Conservation (phyloP, 2,329 filamentous ascomycete genomes). For the Graphilbum ipis-grandicollis region DNA sequence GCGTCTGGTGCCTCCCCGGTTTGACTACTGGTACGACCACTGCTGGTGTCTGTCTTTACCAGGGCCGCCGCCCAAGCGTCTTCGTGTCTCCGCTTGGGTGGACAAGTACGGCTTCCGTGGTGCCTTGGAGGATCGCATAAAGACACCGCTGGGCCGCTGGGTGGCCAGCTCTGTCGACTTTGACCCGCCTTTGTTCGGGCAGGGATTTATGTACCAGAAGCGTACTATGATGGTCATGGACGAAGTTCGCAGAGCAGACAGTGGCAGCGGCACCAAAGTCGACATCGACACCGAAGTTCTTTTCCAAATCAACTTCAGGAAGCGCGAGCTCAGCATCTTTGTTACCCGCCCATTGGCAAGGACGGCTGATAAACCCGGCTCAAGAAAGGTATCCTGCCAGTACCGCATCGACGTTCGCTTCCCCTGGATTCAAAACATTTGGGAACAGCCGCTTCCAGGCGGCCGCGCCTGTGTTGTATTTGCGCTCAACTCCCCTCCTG, state of each 20-base stretch:
- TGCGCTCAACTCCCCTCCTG: slow-evolving; percentile 28
- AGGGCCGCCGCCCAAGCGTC: neutral
- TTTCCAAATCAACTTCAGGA: slow-evolving; percentile 4
- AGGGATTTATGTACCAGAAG: slow-evolving; percentile 40
- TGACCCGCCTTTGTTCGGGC: slow-evolving; percentile 30
- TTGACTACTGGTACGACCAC: slow-evolving; percentile 29
- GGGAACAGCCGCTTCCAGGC: slow-evolving; percentile 17
- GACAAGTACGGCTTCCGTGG: slow-evolving; percentile 4
- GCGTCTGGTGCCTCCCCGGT: slow-evolving; percentile 35
- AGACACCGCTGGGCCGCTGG: slow-evolving; percentile 6
- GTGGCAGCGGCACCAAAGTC: too few relatives aligned
- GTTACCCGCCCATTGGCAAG: slow-evolving; percentile 4
- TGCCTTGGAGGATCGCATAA: slow-evolving; percentile 1
- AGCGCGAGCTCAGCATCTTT: slow-evolving; percentile 3
- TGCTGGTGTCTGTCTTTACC: slow-evolving; percentile 3
- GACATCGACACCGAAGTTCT: slow-evolving; percentile 9
- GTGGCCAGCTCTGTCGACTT: slow-evolving; percentile 21
- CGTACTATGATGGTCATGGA: slow-evolving; percentile 43
- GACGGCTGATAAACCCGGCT: neutral
- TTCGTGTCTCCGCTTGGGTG: slow-evolving; percentile 2
- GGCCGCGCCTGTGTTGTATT: slow-evolving; percentile 25
- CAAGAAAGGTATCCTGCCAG: slow-evolving; percentile 1
- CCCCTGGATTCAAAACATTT: slow-evolving; percentile 25
- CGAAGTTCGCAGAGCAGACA: slow-evolving; percentile 13
- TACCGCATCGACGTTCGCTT: slow-evolving; percentile 29